Percentiles rank a stretch among this genome's conserved stretches.
phyloP scores from a whole-genome alignment of 2,329 filamentous ascomycete genomes.

The Nothomitra cinnamomea region DNA sequence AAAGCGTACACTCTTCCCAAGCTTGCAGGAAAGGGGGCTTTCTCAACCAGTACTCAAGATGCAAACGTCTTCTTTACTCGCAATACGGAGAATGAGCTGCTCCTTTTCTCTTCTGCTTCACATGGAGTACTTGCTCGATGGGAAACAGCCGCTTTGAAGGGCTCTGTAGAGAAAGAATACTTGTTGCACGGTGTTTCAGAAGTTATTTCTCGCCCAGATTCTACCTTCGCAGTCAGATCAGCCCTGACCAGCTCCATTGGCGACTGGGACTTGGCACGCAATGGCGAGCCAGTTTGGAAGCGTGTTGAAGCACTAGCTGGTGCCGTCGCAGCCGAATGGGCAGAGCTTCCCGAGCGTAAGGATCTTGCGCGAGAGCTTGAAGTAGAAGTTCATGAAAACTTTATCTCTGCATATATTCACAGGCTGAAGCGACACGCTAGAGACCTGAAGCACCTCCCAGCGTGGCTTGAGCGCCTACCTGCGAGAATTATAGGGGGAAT shows the following conservation, averaged over 20 bases:
- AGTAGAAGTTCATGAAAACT: conserved; percentile 69
- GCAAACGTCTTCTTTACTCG: conserved; percentile 82
- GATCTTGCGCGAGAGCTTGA: conserved; percentile 66
- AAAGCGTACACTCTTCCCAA: conserved; percentile 69
- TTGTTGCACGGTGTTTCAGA: conserved; percentile 60
- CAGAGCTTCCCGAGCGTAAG: conserved; percentile 56
- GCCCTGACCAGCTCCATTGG: conserved; percentile 47
- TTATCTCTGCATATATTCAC: conserved; percentile 70
- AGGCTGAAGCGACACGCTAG: conserved; percentile 65
- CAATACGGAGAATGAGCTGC: conserved; percentile 56
- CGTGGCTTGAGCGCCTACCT: conserved; percentile 53
- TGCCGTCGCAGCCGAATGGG: conserved; percentile 64
- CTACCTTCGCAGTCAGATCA: conserved; percentile 60
- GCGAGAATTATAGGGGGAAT: conserved; percentile 40
- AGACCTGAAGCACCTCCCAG: conserved; percentile 62
- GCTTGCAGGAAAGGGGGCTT: conserved; percentile 51
- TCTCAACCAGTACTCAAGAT: conserved; percentile 60
- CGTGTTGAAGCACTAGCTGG: conserved; percentile 70
- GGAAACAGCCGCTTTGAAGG: conserved; percentile 18
- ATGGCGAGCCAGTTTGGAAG: conserved; percentile 65
- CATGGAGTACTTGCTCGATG: conserved; percentile 62
- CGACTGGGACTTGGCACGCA: conserved; percentile 72
- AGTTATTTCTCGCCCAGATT: conserved; percentile 52
- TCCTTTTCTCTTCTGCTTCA: conserved; percentile 58
- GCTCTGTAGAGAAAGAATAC: conserved; percentile 20